phyloP scores from a whole-genome alignment of 495 filamentous ascomycete species.

The Pseudevernia furfuracea region DNA sequence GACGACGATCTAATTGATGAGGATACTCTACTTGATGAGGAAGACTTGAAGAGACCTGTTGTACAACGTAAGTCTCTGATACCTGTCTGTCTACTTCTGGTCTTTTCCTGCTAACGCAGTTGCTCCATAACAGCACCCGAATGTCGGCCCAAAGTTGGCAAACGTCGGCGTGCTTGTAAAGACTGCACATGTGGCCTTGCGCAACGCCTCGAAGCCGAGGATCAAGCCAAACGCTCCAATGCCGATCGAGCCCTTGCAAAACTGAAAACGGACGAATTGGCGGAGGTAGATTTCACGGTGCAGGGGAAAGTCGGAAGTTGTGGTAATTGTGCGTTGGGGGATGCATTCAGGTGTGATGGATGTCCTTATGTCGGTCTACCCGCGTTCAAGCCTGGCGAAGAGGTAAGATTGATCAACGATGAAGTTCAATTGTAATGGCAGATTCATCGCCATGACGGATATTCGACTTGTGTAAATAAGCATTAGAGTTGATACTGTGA shows the following conservation, averaged over 20 bases:
- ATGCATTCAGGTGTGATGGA: slow-evolving; percentile 60
- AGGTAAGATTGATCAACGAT: slow-evolving; percentile 79
- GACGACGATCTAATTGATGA: slow-evolving; percentile 88
- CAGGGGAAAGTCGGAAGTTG: slow-evolving; percentile 91
- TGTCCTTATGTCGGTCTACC: slow-evolving; percentile 93
- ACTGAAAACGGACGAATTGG: slow-evolving; percentile 68
- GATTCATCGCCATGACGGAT: background rate
- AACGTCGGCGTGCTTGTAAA: slow-evolving; percentile 88
- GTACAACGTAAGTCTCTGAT: slow-evolving; percentile 58
- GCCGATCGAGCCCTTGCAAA: slow-evolving; percentile 59
- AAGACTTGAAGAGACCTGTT: slow-evolving; percentile 65
- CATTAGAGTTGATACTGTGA: background rate
- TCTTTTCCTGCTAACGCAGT: slow-evolving; percentile 7
- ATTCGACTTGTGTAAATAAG: background rate
- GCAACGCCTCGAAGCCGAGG: slow-evolving; percentile 33
- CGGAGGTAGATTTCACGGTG: slow-evolving; percentile 90
- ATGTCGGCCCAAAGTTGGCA: slow-evolving; percentile 73
- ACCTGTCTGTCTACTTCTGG: background rate
- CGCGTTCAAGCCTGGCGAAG: slow-evolving; percentile 93
- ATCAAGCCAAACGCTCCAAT: slow-evolving; percentile 35
- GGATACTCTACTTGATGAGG: slow-evolving; percentile 73
- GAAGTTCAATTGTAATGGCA: slow-evolving; percentile 64
- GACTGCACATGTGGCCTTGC: slow-evolving; percentile 90
- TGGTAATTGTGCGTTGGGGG: slow-evolving; percentile 85
- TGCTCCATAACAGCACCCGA: slow-evolving; percentile 53